These are phyloP conservation scores for Coprinellus micaceus DNA, from an alignment of 768 basidiomycete genomes.

Conservation along the genomic window DNA sequence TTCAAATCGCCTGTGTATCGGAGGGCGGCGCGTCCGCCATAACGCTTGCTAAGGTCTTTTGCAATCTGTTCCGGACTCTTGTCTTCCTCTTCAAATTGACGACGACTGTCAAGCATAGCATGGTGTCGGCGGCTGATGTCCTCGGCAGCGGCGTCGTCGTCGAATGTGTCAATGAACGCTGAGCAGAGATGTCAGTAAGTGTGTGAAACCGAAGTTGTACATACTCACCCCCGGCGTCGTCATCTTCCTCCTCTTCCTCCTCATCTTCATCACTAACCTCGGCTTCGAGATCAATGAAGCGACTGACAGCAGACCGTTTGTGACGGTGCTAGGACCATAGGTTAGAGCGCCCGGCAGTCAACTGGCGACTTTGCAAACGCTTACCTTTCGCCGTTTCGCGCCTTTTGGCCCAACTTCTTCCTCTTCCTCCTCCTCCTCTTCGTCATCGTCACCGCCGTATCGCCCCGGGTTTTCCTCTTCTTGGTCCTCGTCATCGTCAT, in stretches of 20 bases:
- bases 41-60: constrained; percentile 73
- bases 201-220: constrained; percentile 5
- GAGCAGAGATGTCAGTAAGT: constrained; percentile 9
- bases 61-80: constrained; percentile 86
- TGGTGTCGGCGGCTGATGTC: constrained; percentile 58
- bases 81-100: constrained; percentile 64
- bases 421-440: constrained; percentile 55
- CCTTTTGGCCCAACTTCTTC: constrained; percentile 50
- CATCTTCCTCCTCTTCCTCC: constrained; percentile 82
- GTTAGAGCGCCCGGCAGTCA: constrained; percentile 6
- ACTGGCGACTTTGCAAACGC: constrained; percentile 12
- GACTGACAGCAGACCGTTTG: constrained; percentile 60
- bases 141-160: constrained; percentile 54
- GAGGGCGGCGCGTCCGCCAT: constrained; percentile 59
- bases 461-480: constrained; percentile 39
- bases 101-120: constrained; percentile 60
- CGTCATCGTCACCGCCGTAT: constrained; percentile 39
- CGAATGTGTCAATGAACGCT: constrained; percentile 71
- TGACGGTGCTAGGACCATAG: constrained; percentile 50
- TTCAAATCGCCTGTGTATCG: constrained; percentile 91
- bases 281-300: constrained; percentile 94
- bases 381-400: constrained; percentile 62
- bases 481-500: constrained; percentile 38
- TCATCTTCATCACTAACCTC: constrained; percentile 97
- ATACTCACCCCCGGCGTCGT: constrained; percentile 51